Evolutionary conservation across 192 early-diverging fungal genomes (phyloP), one percentile per base, ranked within the genome.

Genomic region (Endogone sp.): DNA sequence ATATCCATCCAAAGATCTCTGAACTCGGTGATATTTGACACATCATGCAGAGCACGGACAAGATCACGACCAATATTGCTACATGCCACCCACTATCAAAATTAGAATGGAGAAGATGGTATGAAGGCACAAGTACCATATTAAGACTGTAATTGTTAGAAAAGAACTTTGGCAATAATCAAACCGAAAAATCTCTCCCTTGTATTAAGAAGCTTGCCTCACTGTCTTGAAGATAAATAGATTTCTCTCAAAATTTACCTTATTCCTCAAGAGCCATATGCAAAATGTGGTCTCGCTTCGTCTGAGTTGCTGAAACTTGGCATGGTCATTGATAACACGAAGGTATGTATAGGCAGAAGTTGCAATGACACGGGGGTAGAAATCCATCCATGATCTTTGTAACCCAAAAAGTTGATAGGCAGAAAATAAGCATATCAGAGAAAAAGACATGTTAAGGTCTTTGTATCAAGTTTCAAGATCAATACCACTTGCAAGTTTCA

Each of bases 41-140:
- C 84, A 27, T 86, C 85, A 67, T 90, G 89, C 29, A 93, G 74
- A 37, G 85, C 80, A 20, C 90, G 77, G 23, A 93, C 75, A 0
- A 90, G 68, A 67, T 93, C 91, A 4, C 91, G 75, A 0, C 91
- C 91, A 2, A 93, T 71, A 16, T 79, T 67, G 13, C 76, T 77
- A 71, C 90, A 89, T 31, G 81, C 79, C 20, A 61, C 25, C 77
- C 77, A 79, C 77, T 79, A 90, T 22, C 23, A 90, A 62, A 28
- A 70, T 74, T 22, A 81, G 79, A 0, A 82, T 81, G 49, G 86
- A 81, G 2, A 29, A 65, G 23, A 82, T 72, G 65, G 89, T 86
- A 56, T n/a, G 62, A 62, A 10, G 28, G n/a, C 26, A n/a, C 10
- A 62, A 22, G n/a, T 27, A n/a, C n/a, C n/a, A n/a, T n/a, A 60